Evolutionary conservation across 805 yeast species (phyloP).

Genomic region (Metschnikowia colocasiae): DNA sequence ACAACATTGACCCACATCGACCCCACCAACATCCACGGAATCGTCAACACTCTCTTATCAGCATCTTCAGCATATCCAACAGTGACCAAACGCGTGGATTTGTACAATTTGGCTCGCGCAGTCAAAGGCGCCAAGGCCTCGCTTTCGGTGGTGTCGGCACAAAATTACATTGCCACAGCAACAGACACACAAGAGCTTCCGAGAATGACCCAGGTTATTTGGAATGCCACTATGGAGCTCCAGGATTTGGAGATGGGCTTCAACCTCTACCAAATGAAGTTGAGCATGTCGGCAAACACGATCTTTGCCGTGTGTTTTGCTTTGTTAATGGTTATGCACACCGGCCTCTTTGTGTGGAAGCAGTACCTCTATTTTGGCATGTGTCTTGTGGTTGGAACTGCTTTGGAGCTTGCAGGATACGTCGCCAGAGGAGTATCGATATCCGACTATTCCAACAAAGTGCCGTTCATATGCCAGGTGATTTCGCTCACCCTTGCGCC

Average conservation of each 20-base stretch:
- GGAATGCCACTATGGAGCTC: conserved; percentile 21
- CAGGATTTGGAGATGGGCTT: conserved; percentile 20
- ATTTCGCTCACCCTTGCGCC: conserved; percentile 75
- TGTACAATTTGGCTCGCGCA: conserved; percentile 15
- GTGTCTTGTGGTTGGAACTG: conserved; percentile 53
- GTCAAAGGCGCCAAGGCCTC: conserved; percentile 23
- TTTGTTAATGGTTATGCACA: conserved; percentile 14
- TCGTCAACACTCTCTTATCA: conserved; percentile 13
- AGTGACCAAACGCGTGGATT: conserved; percentile 14
- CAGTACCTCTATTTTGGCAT: conserved; percentile 65
- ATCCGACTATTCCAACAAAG: conserved; percentile 16
- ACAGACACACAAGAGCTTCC: conserved; percentile 21
- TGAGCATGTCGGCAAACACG: conserved; percentile 13
- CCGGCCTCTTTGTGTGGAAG: conserved; percentile 35
- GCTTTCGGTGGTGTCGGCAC: conserved; percentile 19
- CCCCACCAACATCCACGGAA: conserved; percentile 14
- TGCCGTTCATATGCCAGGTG: conserved; percentile 59
- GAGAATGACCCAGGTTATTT: conserved; percentile 16
- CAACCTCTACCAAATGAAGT: conserved; percentile 18
- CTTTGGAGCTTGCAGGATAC: conserved; percentile 67
- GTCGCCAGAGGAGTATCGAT: conserved; percentile 53
- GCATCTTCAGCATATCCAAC: conserved; percentile 17
- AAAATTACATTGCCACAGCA: conserved; percentile 23
- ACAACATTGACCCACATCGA: conserved; percentile 19
- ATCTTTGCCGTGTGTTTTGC: conserved; percentile 17